A percentile compares a stretch with the other conserved stretches of the same genome.
Evolutionary conservation across 1,139 yeast species (phyloP).

Genomic region (Suzukiozyma palmioleophila): DNA sequence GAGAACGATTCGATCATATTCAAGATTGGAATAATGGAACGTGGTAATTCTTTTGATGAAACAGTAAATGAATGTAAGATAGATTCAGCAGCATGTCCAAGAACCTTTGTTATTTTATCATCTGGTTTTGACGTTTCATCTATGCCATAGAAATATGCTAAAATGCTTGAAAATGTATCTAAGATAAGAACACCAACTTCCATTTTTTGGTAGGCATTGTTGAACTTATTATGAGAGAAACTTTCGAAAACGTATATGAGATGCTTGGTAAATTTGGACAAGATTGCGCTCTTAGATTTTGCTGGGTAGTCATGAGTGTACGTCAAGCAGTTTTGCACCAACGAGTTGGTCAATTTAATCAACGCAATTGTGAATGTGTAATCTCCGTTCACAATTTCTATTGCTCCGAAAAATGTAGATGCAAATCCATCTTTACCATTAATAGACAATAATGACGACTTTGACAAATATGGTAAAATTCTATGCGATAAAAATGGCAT

Average conservation of each 20-base stretch:
- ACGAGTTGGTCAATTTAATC: slow-evolving; percentile 48
- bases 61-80: slow-evolving; percentile 57
- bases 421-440: slow-evolving; percentile 71
- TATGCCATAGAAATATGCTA: slow-evolving; percentile 55
- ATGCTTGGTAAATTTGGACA: slow-evolving; percentile 54
- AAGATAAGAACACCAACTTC: slow-evolving; percentile 59
- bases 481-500: slow-evolving; percentile 52
- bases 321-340: slow-evolving; percentile 52
- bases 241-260: slow-evolving; percentile 69
- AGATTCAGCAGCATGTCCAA: slow-evolving; percentile 46
- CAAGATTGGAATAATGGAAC: slow-evolving; percentile 57
- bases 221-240: slow-evolving; percentile 66
- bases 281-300: slow-evolving; percentile 49
- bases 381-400: slow-evolving; percentile 67
- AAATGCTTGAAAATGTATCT: slow-evolving; percentile 51
- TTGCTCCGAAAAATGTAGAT: slow-evolving; percentile 60
- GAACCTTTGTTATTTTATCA: slow-evolving; percentile 44
- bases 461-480: slow-evolving; percentile 75
- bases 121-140: slow-evolving; percentile 38
- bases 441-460: slow-evolving; percentile 60
- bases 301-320: slow-evolving; percentile 32
- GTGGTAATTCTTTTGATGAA: slow-evolving; percentile 41
- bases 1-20: slow-evolving; percentile 48
- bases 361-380: slow-evolving; percentile 61
- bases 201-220: slow-evolving; percentile 51